Evolutionary conservation across 139 green algal genomes (phyloP), one percentile per base, ranked within the genome.

Genomic region (Tetraselmis striata): DNA sequence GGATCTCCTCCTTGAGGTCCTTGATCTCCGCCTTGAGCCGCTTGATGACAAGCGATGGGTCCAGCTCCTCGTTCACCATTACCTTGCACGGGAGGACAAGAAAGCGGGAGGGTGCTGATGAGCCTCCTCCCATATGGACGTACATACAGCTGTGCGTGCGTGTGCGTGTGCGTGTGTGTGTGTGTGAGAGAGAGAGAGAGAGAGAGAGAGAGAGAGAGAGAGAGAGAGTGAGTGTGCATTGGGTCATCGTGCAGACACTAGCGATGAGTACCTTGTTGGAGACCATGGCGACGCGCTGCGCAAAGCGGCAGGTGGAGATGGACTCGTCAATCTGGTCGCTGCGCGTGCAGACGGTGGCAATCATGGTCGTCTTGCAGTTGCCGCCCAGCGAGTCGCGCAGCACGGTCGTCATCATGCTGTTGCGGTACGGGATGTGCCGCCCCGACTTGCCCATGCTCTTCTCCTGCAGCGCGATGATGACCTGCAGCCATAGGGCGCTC

Each of bases 221-320:
- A n/a, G n/a, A n/a, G n/a, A n/a, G n/a, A n/a, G n/a, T n/a, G n/a
- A n/a, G n/a, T n/a, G n/a, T n/a, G n/a, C n/a, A n/a, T n/a, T n/a
- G n/a, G n/a, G n/a, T n/a, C n/a, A n/a, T n/a, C n/a, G n/a, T n/a
- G n/a, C n/a, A n/a, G n/a, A n/a, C n/a, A n/a, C n/a, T n/a, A n/a
- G 29, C 27, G 29, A 22, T 18, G 26, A 79, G 29, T 23, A 94
- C 93, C 86, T 89, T 77, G 86, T 98, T 98, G 2, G 85, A 83
- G 30, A 98, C 87, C 83, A 95, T 93, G 30, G 95, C 93, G 75
- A 98, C 93, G 0, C 95, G 85, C 90, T 97, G 92, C 23, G 95
- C 95, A 84, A 98, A 98, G 45, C 94, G 89, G 88, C 95, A 98
- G 2, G 95, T 98, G 79, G 85, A 92, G 83, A 98, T 97, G 83